These are phyloP conservation scores for Phytophthora brassicae DNA, from an alignment of 352 stramenopile species.

Conservation along the genomic window DNA sequence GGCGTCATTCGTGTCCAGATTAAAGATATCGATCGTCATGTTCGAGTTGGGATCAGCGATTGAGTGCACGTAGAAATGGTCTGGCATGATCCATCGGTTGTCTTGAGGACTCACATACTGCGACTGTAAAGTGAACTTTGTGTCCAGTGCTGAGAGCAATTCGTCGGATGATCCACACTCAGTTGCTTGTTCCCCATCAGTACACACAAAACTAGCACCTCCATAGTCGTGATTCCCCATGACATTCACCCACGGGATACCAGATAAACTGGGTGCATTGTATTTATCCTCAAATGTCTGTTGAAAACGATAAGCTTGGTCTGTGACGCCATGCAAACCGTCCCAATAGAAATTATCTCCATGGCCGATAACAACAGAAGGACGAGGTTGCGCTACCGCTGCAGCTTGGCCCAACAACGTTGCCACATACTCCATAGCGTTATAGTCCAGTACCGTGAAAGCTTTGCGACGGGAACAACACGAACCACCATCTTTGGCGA, in stretches of 20 bases:
- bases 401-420: constrained; percentile 55
- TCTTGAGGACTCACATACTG: constrained; percentile 79
- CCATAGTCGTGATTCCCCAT: constrained; percentile 89
- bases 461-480: constrained; percentile 60
- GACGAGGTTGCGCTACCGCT: constrained; percentile 26
- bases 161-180: constrained; percentile 49
- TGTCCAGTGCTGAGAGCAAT: constrained; percentile 51
- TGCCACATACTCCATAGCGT: constrained; percentile 70
- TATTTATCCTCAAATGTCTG: constrained; percentile 85
- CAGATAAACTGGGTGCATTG: constrained; percentile 39
- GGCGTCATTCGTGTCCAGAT: constrained; percentile 81
- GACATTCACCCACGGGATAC: constrained; percentile 83
- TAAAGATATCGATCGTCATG: constrained; percentile 86
- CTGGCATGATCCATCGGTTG: constrained; percentile 80
- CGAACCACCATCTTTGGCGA: constrained; percentile 57
- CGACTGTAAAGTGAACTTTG: constrained; percentile 75
- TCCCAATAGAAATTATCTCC: constrained; percentile 87
- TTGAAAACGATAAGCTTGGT: constrained; percentile 71
- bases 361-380: constrained; percentile 56
- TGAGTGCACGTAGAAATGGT: constrained; percentile 83
- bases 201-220: constrained; percentile 77
- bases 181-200: constrained; percentile 35
- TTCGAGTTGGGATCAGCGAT: constrained; percentile 55
- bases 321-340: constrained; percentile 51
- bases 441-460: constrained; percentile 68